Evolutionary conservation across 305 asterid genomes (phyloP), one percentile per base, ranked within the genome.

Genomic region (Euphrasia arctica): DNA sequence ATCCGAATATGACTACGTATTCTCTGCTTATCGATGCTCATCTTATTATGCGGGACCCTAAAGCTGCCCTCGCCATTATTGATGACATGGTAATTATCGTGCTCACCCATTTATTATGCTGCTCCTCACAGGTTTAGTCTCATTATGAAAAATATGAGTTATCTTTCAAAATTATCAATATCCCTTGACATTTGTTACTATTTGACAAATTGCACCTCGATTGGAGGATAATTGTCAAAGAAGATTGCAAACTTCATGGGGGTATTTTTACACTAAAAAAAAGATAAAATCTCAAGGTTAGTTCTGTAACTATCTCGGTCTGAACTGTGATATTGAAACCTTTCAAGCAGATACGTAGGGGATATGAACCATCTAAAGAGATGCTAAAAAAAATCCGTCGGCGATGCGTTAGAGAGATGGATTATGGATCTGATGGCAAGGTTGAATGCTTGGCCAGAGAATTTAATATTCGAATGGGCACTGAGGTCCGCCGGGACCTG

Each of bases 391-490:
- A 84, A 77, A 74, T 90, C 31, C 80, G 96, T 12, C 80, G 98
- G 76, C 91, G 98, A 71, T 84, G 95, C 34, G 47, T 74, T 27
- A 75, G 98, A 60, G 95, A 87, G 78, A 68, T 87, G 96, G 97
- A 92, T 76, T 68, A 83, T 28, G 90, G 78, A 61, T 73, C 87
- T 18, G 77, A 82, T 75, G 85, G 56, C 60, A 78, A 73, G 69
- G 81, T 90, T 18, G 94, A 75, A 34, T 67, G 89, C 48, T 29
- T 90, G 6, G 84, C 87, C 56, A 67, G 57, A 61, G 64, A 71
- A 66, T 79, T 78, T 41, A 45, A 82, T 3, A 74, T 84, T 59
- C 77, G 78, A 62, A 60, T 88, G 89, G 86, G 85, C 27, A 10
- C 83, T 22, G 96, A 93, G 77, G 56, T 14, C 59, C 91, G 99